A percentile compares a stretch with the other conserved stretches of the same genome.
These are phyloP conservation scores for Nannizziopsis arthrosporioides DNA, from an alignment of 2,329 filamentous ascomycete species.

Conservation along the genomic window DNA sequence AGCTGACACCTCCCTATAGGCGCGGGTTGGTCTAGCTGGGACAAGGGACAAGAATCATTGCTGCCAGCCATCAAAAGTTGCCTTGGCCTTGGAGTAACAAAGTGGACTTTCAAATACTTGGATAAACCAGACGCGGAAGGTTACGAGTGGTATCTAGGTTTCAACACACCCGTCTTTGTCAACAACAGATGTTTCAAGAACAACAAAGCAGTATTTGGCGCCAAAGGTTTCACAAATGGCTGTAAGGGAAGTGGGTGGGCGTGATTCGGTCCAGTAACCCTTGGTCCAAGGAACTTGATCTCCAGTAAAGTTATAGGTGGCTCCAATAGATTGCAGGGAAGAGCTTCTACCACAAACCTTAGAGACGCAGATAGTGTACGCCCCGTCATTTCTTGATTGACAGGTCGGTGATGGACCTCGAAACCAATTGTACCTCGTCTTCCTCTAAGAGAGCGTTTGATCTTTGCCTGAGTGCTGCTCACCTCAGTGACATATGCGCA, in stretches of 20 bases:
- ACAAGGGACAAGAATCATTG: conserved; percentile 20
- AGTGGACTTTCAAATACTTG: conserved; percentile 23
- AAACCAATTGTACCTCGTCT: too few species aligned
- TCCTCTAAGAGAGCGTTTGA: too few species aligned
- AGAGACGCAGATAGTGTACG: too few species aligned
- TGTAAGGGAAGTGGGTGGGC: conserved; percentile 11
- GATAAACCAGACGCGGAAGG: conserved; percentile 18
- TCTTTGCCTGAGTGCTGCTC: too few species aligned
- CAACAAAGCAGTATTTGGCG: conserved; percentile 16
- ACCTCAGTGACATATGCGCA: too few species aligned
- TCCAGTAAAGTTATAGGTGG: too few species aligned
- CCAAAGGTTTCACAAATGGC: conserved; percentile 11
- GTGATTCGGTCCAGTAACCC: not conserved
- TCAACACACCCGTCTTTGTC: conserved; percentile 18
- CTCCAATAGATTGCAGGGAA: too few species aligned
- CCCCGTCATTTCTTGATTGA: too few species aligned
- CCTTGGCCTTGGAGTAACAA: conserved; percentile 16
- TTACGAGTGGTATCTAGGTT: conserved; percentile 19
- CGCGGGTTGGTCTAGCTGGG: conserved; percentile 20
- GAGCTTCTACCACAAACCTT: too few species aligned
- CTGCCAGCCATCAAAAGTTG: conserved; percentile 15
- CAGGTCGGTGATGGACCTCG: too few species aligned
- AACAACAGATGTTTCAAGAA: conserved; percentile 18
- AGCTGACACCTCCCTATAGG: conserved; percentile 8
- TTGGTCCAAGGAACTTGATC: not conserved